Evolutionary conservation across 352 stramenopile genomes (phyloP), one percentile per base, ranked within the genome.

Genomic region (Phytophthora cryptogea): DNA sequence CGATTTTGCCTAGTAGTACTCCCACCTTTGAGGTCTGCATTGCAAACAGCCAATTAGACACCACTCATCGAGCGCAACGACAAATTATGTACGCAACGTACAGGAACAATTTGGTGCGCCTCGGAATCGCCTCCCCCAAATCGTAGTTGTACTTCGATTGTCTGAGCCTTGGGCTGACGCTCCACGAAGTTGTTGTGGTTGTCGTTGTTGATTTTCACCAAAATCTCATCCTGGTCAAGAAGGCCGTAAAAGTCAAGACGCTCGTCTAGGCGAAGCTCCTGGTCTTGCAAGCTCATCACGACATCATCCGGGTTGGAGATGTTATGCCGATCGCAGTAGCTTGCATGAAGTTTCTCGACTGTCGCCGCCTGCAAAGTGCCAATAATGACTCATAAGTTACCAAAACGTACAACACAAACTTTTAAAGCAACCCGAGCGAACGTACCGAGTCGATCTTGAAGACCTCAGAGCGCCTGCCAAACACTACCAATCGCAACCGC

Each of bases 401-500:
- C 40, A 31, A 26, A 23, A 42, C 43, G 23, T 28, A 50, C 13
- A 30, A 40, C 5, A 16, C 0, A 40, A n/a, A n/a, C n/a, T n/a
- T n/a, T 14, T 17, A 9, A 9, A 17, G 13, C 35, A 46, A 14
- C 36, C 11, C 5, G 1, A 17, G 31, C 23, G n/a, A 27, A 68
- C 76, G 23, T 61, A 89, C 83, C 60, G 56, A 65, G 44, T 88
- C 83, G 50, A 92, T 92, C 39, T 80, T 85, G 55, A 90, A 92
- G 5, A 78, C 37, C 58, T 89, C 83, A 0, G 80, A 73, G 10
- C 74, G 73, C 49, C 66, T 74, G 27, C 77, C 75, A 36, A 83
- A 74, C 16, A 86, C 66, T 3, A 89, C 53, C 5, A 92, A 63
- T 2, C 71, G 66, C 28, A 92, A 46, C 4, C 80, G 80, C 23